Conservation (phyloP, 495 filamentous ascomycete genomes). For the Neurospora intermedia region DNA sequence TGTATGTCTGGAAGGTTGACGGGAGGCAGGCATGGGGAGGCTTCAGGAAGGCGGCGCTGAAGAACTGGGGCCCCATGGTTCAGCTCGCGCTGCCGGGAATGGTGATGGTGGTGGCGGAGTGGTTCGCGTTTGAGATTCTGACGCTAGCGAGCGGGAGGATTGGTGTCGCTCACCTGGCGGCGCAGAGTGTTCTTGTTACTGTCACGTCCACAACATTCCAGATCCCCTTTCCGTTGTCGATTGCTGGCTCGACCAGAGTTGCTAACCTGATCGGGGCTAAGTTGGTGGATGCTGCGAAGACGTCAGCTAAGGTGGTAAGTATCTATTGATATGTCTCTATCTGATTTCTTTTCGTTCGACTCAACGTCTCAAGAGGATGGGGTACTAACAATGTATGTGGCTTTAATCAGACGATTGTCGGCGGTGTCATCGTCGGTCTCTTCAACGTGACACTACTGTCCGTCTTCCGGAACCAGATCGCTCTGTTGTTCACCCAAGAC, state of each 20-base stretch:
- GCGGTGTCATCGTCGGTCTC: constrained; percentile 56
- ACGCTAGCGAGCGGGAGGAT: constrained; percentile 64
- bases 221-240: constrained; percentile 50
- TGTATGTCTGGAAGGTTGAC: constrained; percentile 64
- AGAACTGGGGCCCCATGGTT: constrained; percentile 83
- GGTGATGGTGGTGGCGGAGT: constrained; percentile 88
- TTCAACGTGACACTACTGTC: constrained; percentile 64
- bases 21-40: constrained; percentile 85
- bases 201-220: constrained; percentile 47
- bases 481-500: constrained; percentile 70
- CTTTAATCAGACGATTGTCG: constrained; percentile 38
- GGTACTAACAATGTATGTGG: constrained; percentile 4
- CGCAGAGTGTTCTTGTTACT: constrained; percentile 48
- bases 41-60: constrained; percentile 57
- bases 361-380: neutral
- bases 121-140: constrained; percentile 71
- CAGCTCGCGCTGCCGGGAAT: constrained; percentile 74
- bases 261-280: constrained; percentile 60
- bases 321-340: neutral
- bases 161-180: constrained; percentile 55
- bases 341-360: neutral
- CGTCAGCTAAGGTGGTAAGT: constrained; percentile 55
- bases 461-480: constrained; percentile 54
- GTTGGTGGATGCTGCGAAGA: constrained; percentile 58
- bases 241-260: constrained; percentile 52